Base-by-base conservation (phyloP, 495 filamentous ascomycete species). In the Saxophila tyrrhenica region DNA sequence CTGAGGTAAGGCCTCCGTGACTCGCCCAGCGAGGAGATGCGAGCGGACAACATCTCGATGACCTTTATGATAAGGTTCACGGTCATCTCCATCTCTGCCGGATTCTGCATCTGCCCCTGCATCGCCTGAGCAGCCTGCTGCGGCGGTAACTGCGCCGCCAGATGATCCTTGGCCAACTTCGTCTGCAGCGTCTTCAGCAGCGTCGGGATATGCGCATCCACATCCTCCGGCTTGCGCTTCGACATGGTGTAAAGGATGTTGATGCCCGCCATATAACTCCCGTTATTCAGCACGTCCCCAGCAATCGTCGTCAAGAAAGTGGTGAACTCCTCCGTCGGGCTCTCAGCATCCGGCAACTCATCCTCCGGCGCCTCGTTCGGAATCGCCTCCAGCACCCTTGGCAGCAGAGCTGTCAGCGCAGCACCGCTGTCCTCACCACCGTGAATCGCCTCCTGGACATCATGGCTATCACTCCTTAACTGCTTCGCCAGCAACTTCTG, bases 11-110 rank as follows among this genome's bases (percentile, higher is more conserved):
- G 90, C 39, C 94, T 76, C 21, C 94, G 75, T 62, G 91, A 85
- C 58, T 99, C 94, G 9, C 86, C 88, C n/a, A 99, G 80, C 45
- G 82, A 81, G 62, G 90, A 89, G 81, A 99, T 96, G 48, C 94
- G 84, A 50, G 86, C 79, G 0, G 91, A 84, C 3, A 91, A 85
- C 46, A 95, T 78, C 62, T 97, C 89, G 60, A 97, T 88, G 0
- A 89, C 85, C 72, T 96, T 99, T 54, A 94, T 77, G 60, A 95
- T 94, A 45, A 97, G 70, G 42, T 84, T 79, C 3, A 86, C 89
- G 25, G 89, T 89, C 48, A 95, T 80, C 62, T 94, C 86, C 17
- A 85, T 74, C 46, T 94, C 89, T 57, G 87, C 82, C 63, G 66
- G 13, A 35, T 48, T 57, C 2, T 51, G 60, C 19, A 50, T 5